phyloP scores from a whole-genome alignment of 2,329 filamentous ascomycete genomes.

The Aspergillus novoparasiticus region DNA sequence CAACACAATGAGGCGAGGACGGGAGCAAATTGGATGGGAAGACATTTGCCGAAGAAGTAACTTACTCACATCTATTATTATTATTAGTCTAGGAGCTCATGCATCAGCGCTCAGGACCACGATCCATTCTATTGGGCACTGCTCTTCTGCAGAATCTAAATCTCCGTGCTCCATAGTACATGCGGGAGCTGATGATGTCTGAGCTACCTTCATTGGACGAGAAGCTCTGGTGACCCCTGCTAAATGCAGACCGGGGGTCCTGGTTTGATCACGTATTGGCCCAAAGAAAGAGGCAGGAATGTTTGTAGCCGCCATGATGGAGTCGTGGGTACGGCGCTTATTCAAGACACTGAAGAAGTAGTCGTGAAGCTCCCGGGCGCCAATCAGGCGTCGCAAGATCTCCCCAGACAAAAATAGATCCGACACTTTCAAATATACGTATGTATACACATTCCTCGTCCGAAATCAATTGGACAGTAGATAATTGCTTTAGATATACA shows the following conservation, averaged over 20 bases:
- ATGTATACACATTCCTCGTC: background rate
- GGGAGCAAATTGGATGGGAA: conserved; percentile 1
- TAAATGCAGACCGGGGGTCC: conserved; percentile 5
- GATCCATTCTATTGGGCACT: conserved; percentile 1
- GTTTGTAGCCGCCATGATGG: conserved; percentile 21
- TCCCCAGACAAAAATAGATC: conserved; percentile 10
- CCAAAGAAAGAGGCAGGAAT: conserved; percentile 4
- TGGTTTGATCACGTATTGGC: conserved; percentile 18
- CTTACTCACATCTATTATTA: background rate
- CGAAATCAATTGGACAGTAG: background rate
- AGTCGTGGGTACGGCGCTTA: conserved; percentile 11
- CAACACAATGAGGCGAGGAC: background rate
- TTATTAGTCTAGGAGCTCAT: conserved; percentile 10
- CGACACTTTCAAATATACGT: background rate
- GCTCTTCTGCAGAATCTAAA: conserved; percentile 19
- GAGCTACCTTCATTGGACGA: conserved; percentile 15
- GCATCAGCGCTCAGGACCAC: conserved; percentile 5
- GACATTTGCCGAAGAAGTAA: conserved; percentile 1
- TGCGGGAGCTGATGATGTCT: conserved; percentile 3
- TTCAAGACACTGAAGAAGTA: conserved; percentile 12
- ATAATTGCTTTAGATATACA: background rate
- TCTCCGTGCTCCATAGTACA: conserved; percentile 13
- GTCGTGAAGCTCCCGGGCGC: background rate
- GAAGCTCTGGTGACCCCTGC: conserved; percentile 12
- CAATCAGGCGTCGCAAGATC: conserved; percentile 10